Conservation (phyloP, 2,329 filamentous ascomycete genomes). For the Colletotrichum sansevieriae region DNA sequence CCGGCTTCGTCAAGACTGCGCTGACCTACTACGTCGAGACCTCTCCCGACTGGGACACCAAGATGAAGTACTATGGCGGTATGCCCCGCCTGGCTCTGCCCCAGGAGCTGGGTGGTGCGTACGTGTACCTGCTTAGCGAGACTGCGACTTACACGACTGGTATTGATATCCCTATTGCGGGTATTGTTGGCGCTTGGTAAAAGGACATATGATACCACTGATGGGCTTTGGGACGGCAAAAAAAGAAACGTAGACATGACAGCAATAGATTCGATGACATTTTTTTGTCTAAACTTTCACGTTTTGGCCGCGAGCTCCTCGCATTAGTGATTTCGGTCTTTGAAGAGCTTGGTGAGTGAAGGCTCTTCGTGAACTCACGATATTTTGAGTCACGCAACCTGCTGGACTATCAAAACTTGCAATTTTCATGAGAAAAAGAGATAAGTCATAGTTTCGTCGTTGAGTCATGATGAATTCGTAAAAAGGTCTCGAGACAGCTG, state of each 20-base stretch:
- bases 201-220: constrained; percentile 4
- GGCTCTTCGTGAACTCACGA: not conserved
- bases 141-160: constrained; percentile 62
- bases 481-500: no score
- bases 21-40: constrained; percentile 65
- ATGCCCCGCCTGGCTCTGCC: constrained; percentile 67
- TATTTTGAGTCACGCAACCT: no score
- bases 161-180: constrained; percentile 62
- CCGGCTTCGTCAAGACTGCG: constrained; percentile 58
- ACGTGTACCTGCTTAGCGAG: constrained; percentile 68
- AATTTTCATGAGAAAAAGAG: no score
- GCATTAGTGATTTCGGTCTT: not conserved
- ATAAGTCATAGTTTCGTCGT: no score
- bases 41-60: constrained; percentile 67
- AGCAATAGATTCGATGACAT: constrained; percentile 24
- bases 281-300: not conserved
- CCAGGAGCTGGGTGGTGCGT: constrained; percentile 68
- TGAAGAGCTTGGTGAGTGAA: not conserved
- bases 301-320: rapidly evolving
- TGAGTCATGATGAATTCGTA: no score
- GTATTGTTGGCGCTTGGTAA: constrained; percentile 48
- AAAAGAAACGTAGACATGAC: constrained; percentile 22
- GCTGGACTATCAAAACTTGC: no score
- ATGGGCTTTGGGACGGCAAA: constrained; percentile 7
- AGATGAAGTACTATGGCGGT: constrained; percentile 70